Base-by-base conservation (phyloP, 805 yeast species). In the Ogataea degrootiae region DNA sequence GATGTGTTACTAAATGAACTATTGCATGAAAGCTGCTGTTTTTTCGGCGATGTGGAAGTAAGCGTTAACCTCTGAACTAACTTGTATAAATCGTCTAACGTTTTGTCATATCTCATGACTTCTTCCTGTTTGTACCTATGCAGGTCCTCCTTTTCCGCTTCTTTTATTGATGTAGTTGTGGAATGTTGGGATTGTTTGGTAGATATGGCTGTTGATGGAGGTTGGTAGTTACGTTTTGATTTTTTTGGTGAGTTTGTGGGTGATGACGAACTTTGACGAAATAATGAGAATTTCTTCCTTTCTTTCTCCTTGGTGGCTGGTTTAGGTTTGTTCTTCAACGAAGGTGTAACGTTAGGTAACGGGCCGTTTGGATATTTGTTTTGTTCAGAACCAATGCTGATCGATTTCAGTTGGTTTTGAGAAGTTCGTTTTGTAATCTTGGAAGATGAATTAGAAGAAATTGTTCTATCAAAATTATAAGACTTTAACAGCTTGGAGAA, bases 401-500 rank as follows among this genome's bases (percentile, higher is more conserved):
- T 34, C 21, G 31, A 33, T n/a, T 12, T 12, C 5, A 22, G n/a
- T 12, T 12, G 29, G 8, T 21, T 37, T 22, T 5, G 34, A 19
- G 21, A n/a, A 11, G 12, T 33, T 21, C 17, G 7, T 23, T 23
- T 23, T 17, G 23, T 22, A 5, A 3, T 35, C 8, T 3, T 6
- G n/a, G 22, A 22, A 11, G n/a, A 14, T 23, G n/a, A n/a, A 6
- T 35, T 8, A 17, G 26, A 42, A 9, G 12, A 26, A 34, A 4
- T 12, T 4, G 9, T 15, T 12, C 19, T 15, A 14, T 41, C 41
- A 23, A 45, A 45, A 33, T 37, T 37, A 23, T 45, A 45, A 3
- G 48, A 45, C 17, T 22, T 19, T 15, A 45, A n/a, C 12, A 45
- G n/a, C 23, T 45, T 45, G 14, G 44, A 36, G 29, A 45, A 41